Percentiles rank a stretch among this genome's conserved stretches.
Conservation (phyloP, 225 moss, liverwort and hornwort genomes). For the Bryum argenteum region DNA sequence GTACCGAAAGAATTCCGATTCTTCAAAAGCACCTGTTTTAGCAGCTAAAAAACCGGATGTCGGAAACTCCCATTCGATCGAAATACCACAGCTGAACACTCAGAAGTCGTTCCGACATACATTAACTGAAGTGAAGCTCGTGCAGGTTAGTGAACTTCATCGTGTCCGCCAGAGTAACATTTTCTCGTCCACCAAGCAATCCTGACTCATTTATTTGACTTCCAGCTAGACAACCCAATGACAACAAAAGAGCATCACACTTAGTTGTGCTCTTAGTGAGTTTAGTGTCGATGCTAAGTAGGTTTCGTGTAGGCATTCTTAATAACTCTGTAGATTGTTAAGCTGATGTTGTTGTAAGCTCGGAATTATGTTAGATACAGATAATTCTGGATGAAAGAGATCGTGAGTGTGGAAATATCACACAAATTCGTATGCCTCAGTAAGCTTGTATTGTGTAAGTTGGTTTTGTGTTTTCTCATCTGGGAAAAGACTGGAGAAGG, state of each 20-base stretch:
- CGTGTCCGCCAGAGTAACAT: neutral
- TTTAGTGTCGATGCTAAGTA: neutral
- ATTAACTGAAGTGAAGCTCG: conserved; percentile 82
- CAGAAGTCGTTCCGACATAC: conserved; percentile 71
- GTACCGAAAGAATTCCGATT: conserved; percentile 55
- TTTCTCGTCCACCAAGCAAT: neutral
- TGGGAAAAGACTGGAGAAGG: neutral
- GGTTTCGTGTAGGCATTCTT: neutral
- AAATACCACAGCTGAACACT: conserved; percentile 36
- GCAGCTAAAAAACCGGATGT: conserved; percentile 25
- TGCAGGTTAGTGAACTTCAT: conserved; percentile 65
- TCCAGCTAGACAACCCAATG: neutral
- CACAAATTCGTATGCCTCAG: neutral
- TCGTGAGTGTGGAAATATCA: neutral
- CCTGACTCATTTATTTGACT: neutral
- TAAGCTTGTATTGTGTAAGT: neutral
- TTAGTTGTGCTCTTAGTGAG: neutral
- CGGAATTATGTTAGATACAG: neutral
- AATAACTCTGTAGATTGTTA: neutral
- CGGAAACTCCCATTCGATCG: conserved; percentile 27
- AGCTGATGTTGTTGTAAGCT: neutral
- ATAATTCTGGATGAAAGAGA: conserved; percentile 11
- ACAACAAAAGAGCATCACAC: neutral
- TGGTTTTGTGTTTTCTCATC: neutral
- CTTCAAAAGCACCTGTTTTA: conserved; percentile 22